A percentile compares a stretch with the other conserved stretches of the same genome.
Conservation (phyloP, 768 basidiomycete species). For the Leccinellum rugosiceps region DNA sequence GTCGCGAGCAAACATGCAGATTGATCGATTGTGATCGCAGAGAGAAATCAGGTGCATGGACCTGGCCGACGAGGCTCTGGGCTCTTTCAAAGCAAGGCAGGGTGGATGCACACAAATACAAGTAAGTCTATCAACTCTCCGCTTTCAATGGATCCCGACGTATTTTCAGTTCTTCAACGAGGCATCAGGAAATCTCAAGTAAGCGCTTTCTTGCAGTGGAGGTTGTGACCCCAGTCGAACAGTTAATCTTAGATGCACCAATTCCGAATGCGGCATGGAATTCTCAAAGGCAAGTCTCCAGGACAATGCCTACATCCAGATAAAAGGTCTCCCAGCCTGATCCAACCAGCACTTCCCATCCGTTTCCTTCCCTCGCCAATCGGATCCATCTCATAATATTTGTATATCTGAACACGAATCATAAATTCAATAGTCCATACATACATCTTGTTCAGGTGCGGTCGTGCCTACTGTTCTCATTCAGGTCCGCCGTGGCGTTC, state of each 20-base stretch:
- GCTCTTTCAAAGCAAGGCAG: slow-evolving; percentile 39
- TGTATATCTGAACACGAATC: slow-evolving; percentile 28
- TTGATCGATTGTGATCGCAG: slow-evolving; percentile 21
- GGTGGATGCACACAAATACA: slow-evolving; percentile 42
- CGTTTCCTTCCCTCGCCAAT: background rate
- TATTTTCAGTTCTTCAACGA: slow-evolving; percentile 39
- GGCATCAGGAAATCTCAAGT: slow-evolving; percentile 35
- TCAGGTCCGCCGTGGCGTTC: slow-evolving; percentile 63
- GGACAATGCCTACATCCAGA: slow-evolving; percentile 41
- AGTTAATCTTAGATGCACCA: slow-evolving; percentile 31
- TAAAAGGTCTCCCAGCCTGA: slow-evolving; percentile 37
- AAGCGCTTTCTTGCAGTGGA: slow-evolving; percentile 15
- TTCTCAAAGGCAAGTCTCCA: slow-evolving; percentile 40
- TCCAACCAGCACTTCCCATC: background rate
- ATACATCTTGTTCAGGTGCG: slow-evolving; percentile 19
- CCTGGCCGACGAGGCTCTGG: slow-evolving; percentile 37
- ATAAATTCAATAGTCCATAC: slow-evolving; percentile 19
- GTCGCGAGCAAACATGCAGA: background rate
- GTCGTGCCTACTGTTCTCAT: slow-evolving; percentile 45
- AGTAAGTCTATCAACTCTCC: slow-evolving; percentile 21
- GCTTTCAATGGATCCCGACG: background rate
- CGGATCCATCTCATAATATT: slow-evolving; percentile 21
- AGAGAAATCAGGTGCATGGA: slow-evolving; percentile 45
- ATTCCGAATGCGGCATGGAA: slow-evolving; percentile 38
- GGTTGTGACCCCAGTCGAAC: slow-evolving; percentile 8